Conservation (phyloP, 202 grass and related monocot genomes). For the Miscanthus sacchariflorus region DNA sequence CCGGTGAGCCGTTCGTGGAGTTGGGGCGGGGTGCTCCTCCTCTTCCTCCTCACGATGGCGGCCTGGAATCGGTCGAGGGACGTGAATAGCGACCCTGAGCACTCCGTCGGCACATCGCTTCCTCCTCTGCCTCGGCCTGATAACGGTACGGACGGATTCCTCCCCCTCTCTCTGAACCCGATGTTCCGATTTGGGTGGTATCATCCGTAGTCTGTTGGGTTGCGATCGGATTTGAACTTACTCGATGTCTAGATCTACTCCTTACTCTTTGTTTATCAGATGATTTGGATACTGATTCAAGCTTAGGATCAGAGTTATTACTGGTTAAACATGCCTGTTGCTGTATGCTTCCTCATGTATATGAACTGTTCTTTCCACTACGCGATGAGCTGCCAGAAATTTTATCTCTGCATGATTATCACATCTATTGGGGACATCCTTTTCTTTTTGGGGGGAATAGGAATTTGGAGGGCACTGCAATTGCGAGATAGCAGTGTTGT, state of each 20-base stretch:
- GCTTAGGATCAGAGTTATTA: constrained; percentile 3
- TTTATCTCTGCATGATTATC: not conserved
- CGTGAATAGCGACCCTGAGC: no score
- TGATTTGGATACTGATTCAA: not conserved
- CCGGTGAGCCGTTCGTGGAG: no score
- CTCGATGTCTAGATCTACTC: not conserved
- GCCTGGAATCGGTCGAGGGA: no score
- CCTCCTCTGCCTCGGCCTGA: no score
- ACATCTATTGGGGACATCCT: not conserved
- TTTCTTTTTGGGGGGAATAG: not conserved
- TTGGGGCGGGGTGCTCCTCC: no score
- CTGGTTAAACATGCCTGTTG: not conserved
- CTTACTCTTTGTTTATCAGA: not conserved
- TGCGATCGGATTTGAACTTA: no score
- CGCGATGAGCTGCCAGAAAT: not conserved
- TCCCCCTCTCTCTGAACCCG: no score
- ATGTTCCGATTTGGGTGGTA: no score
- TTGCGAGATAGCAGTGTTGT: not conserved
- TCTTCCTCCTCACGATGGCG: no score
- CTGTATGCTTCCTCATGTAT: not conserved
- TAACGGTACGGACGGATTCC: no score
- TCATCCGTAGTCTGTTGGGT: no score
- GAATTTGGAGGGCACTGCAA: not conserved
- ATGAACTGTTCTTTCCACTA: not conserved
- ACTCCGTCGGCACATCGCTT: no score